Evolutionary conservation across 208 protist species (phyloP), one percentile per base, ranked within the genome.

Genomic region (Leptomonas seymouri): DNA sequence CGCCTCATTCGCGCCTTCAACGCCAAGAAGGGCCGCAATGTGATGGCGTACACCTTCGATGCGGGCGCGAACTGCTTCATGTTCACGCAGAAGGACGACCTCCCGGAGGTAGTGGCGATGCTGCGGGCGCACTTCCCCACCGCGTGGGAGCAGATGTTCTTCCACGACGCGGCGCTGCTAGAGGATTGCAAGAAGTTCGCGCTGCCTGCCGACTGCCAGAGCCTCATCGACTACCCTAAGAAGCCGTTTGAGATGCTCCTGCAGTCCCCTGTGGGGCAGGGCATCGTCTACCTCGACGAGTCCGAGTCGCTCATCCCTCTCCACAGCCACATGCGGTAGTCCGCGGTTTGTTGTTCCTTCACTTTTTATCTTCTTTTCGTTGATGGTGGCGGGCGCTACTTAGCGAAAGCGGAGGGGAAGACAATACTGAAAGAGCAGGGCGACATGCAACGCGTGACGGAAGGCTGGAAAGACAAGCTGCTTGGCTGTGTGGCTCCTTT

Each of bases 1-100:
- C 74, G 90, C 21, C 67, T 99, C 15, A 85, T 99, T 16, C 84
- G 94, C 23, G 84, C 82, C 28, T 97, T 95, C 71, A 99, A 99
- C 82, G 81, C 77, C 34, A 74, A 81, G 44, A 86, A 95, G 44
- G 80, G 86, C 25, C 71, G 60, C 41, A 85, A 82, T 34, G 76
- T 84, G 34, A 84, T 95, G 25, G 98, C 93, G n/a, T 99, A 99
- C 89, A 99, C 99, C 16, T 99, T 99, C 78, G 98, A 99, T 77
- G 99, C 99, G 6, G 99, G 99, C 5, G 98, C 99, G 20, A 99
- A 99, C 83, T 97, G 97, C 46, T 98, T 99, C 59, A 81, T 99
- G 71, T 99, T 99, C 79, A 83, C 89, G 4, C 78, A 88, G n/a
- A 87, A 92, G 53, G 53, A 96, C 58, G 64, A 95, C 70, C 73